These are phyloP conservation scores for Diaporthe nobilis DNA, from an alignment of 2,329 filamentous ascomycete species.

Conservation along the genomic window DNA sequence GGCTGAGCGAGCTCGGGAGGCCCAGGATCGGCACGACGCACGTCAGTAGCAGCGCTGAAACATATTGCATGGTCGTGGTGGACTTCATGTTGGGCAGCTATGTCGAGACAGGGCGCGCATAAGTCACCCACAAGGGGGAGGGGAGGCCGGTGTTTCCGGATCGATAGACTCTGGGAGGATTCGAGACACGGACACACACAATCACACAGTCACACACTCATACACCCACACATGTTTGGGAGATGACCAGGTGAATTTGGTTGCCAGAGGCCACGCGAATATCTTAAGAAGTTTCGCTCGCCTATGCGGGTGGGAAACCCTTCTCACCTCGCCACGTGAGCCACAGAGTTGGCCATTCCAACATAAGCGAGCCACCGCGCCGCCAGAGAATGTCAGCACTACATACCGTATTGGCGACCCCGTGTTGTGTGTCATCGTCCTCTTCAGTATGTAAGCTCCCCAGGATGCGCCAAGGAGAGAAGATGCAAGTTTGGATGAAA, in stretches of 20 bases:
- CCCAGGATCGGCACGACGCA: slow-evolving; percentile 13
- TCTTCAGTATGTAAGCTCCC: neutral
- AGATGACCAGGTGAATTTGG: neutral
- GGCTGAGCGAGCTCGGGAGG: neutral
- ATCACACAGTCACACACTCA: neutral
- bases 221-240: neutral
- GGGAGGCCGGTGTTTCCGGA: neutral
- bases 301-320: neutral
- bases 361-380: neutral
- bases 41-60: slow-evolving; percentile 18
- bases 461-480: neutral
- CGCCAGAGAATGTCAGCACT: neutral
- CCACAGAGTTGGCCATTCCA: neutral
- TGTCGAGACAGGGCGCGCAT: neutral
- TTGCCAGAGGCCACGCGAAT: neutral
- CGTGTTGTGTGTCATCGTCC: neutral
- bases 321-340: neutral
- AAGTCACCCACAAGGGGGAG: neutral
- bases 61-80: neutral
- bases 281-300: neutral
- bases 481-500: neutral
- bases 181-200: slow-evolving; percentile 15
- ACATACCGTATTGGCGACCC: neutral
- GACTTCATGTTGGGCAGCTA: neutral
- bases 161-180: no score